Percentiles rank a stretch among this genome's conserved stretches.
Evolutionary conservation across 257 asterid species (phyloP).

Genomic region (Anisodus tanguticus): DNA sequence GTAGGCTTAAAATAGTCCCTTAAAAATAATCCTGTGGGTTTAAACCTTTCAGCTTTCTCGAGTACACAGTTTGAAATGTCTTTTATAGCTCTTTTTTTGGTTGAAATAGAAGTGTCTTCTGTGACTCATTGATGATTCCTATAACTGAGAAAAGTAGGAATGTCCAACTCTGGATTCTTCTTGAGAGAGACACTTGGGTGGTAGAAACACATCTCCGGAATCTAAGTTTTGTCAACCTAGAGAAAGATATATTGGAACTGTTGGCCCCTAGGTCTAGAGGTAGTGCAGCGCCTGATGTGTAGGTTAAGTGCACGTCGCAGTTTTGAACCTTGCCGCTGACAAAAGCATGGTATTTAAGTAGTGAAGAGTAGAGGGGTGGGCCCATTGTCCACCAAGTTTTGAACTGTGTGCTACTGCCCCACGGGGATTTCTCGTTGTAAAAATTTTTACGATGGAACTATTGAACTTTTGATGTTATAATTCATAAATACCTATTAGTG

Average conservation of each 20-base stretch:
- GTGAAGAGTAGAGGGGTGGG: background rate
- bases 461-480: constrained; percentile 18
- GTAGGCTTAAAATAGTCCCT: background rate
- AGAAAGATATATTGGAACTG: constrained; percentile 14
- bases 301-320: background rate
- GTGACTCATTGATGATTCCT: constrained; percentile 9
- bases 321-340: background rate
- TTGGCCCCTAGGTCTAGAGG: background rate
- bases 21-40: background rate
- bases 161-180: constrained; percentile 1
- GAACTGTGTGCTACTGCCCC: background rate
- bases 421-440: background rate
- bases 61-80: background rate
- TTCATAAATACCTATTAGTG: background rate
- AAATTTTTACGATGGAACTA: background rate
- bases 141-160: background rate
- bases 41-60: background rate
- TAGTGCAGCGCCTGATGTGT: background rate
- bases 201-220: background rate
- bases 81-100: background rate
- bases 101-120: background rate
- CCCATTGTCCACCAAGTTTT: background rate
- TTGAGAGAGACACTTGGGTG: background rate
- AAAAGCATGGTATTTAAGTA: background rate
- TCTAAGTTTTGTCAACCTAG: constrained; percentile 11